These are phyloP conservation scores for Zygoascus tannicola DNA, from an alignment of 805 yeast genomes.

Conservation along the genomic window DNA sequence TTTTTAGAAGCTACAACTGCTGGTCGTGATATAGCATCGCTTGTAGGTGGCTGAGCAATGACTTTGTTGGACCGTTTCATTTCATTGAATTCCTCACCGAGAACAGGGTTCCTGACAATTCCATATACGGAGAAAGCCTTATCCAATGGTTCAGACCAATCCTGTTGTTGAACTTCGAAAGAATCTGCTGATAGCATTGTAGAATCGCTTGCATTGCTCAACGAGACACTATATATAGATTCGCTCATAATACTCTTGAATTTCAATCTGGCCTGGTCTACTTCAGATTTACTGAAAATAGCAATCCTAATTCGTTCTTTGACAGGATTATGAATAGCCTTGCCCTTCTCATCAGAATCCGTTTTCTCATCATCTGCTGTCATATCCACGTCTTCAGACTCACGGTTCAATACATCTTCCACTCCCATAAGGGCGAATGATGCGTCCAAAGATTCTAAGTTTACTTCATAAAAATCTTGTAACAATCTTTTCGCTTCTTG, in stretches of 20 bases:
- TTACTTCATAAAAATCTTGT: conserved; percentile 11
- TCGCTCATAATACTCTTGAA: conserved; percentile 6
- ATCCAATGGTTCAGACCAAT: background rate
- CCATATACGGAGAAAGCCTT: conserved; percentile 3
- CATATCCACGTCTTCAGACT: background rate
- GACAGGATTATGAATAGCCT: background rate
- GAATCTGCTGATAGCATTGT: background rate
- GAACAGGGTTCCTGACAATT: background rate
- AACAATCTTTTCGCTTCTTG: conserved; percentile 15
- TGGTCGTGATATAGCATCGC: too few relatives aligned
- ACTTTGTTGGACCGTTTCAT: background rate
- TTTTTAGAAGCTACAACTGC: background rate
- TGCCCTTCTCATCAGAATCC: background rate
- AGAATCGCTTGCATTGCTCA: conserved; percentile 5
- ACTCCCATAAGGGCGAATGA: conserved; percentile 11
- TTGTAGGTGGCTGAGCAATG: background rate
- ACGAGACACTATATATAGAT: conserved; percentile 14
- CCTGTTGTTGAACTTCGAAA: conserved; percentile 1
- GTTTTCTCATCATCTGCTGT: background rate
- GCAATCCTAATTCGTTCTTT: background rate
- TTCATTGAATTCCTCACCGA: background rate
- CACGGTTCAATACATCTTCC: background rate
- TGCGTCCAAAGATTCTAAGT: conserved; percentile 10
- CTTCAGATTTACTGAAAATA: conserved; percentile 2
- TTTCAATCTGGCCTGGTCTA: conserved; percentile 7